A percentile compares a stretch with the other conserved stretches of the same genome.
These are phyloP conservation scores for Aspergillus baeticus DNA, from an alignment of 495 filamentous ascomycete species.

Conservation along the genomic window DNA sequence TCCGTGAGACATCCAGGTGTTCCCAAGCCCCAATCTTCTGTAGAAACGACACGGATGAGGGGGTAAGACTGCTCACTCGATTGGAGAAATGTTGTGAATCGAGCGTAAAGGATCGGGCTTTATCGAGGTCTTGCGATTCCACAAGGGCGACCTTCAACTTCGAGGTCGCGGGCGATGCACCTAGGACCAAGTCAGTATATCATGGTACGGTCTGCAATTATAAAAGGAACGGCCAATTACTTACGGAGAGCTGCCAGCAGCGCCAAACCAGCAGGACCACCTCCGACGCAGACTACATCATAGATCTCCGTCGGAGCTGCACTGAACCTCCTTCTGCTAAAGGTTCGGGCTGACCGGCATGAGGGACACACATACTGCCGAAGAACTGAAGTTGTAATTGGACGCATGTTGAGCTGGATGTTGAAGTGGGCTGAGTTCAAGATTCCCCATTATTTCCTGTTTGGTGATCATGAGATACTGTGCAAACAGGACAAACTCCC, in stretches of 20 bases:
- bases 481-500: constrained; percentile 30
- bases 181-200: constrained; percentile 27
- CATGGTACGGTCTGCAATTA: neutral
- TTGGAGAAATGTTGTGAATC: constrained; percentile 77
- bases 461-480: constrained; percentile 4
- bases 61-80: constrained; percentile 91
- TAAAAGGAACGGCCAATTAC: constrained; percentile 21
- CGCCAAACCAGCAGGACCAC: constrained; percentile 91
- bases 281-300: constrained; percentile 94
- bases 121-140: constrained; percentile 79
- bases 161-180: constrained; percentile 69
- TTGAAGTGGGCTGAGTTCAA: constrained; percentile 2
- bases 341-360: constrained; percentile 32
- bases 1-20: constrained; percentile 65
- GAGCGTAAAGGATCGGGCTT: constrained; percentile 62
- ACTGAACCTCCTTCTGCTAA: constrained; percentile 30
- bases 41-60: constrained; percentile 70
- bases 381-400: constrained; percentile 30
- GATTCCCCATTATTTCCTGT: neutral
- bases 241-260: constrained; percentile 83
- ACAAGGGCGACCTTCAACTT: constrained; percentile 83
- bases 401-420: constrained; percentile 33
- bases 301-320: constrained; percentile 57
- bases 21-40: constrained; percentile 82
- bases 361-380: constrained; percentile 44